Evolutionary conservation across 1,284 basidiomycete genomes (phyloP).

Genomic region (Lentinula novae-zelandiae): DNA sequence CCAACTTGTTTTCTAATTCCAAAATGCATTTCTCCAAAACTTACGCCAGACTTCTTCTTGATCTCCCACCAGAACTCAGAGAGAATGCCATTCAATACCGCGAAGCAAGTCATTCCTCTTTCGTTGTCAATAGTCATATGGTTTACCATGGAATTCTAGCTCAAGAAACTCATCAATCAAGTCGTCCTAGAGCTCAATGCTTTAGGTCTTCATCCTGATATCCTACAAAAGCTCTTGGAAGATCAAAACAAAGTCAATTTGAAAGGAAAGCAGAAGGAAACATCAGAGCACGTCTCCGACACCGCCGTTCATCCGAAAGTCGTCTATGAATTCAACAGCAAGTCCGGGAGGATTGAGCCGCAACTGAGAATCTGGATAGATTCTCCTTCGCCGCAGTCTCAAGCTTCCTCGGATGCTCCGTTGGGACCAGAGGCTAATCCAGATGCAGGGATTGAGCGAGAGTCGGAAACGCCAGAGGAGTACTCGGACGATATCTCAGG

Average conservation of each 20-base stretch:
- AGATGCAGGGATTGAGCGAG: not conserved
- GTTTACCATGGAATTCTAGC: conserved; percentile 35
- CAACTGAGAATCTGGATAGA: conserved; percentile 43
- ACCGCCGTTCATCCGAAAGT: conserved; percentile 26
- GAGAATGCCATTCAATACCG: conserved; percentile 85
- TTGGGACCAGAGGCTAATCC: not conserved
- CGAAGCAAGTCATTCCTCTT: conserved; percentile 43
- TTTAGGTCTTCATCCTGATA: conserved; percentile 67
- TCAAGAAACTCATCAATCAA: conserved; percentile 91
- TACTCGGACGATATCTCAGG: not conserved
- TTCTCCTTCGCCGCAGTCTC: conserved; percentile 22
- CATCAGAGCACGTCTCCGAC: not conserved
- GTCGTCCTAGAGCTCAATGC: conserved; percentile 79
- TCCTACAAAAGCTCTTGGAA: conserved; percentile 43
- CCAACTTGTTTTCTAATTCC: not conserved
- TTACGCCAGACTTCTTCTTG: conserved; percentile 65
- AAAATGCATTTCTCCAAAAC: conserved; percentile 83
- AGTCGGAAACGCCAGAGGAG: not conserved
- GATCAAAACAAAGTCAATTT: conserved; percentile 18
- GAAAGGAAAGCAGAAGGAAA: conserved; percentile 11
- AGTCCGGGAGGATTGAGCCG: conserved; percentile 49
- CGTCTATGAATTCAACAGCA: conserved; percentile 52
- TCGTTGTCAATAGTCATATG: not conserved
- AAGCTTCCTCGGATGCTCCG: conserved; percentile 14
- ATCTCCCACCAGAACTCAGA: conserved; percentile 73